Evolutionary conservation across 768 basidiomycete species (phyloP).

Genomic region (Phallus indusiatus): DNA sequence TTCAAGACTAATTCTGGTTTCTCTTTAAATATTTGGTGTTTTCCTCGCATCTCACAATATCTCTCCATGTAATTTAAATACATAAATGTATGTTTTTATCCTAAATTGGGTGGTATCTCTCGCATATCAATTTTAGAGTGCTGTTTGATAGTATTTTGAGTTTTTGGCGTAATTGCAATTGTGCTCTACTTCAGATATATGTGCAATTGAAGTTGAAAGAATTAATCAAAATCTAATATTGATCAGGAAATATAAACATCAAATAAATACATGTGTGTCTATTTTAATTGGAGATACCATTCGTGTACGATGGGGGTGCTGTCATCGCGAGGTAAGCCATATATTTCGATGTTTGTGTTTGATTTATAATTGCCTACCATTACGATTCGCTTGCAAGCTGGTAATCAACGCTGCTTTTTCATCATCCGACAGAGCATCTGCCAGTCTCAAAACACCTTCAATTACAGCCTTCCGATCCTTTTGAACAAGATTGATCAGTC

Average conservation of each 20-base stretch:
- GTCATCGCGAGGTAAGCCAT: not conserved
- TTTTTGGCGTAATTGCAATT: too few relatives aligned
- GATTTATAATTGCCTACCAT: not conserved
- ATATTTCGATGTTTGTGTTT: not conserved
- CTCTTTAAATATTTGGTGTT: too few relatives aligned
- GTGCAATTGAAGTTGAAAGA: too few relatives aligned
- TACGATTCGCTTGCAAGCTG: constrained; percentile 37
- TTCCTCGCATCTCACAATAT: too few relatives aligned
- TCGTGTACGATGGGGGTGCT: constrained; percentile 11
- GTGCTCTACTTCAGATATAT: too few relatives aligned
- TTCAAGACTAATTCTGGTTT: too few relatives aligned
- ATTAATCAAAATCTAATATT: not conserved
- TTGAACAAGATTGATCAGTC: constrained; percentile 56
- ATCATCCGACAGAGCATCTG: constrained; percentile 64
- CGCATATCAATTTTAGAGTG: too few relatives aligned
- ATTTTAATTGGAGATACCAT: not conserved
- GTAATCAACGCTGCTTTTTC: constrained; percentile 54
- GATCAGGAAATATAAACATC: not conserved
- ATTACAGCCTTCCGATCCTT: constrained; percentile 72
- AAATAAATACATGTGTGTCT: not conserved
- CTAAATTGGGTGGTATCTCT: too few relatives aligned
- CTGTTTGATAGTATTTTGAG: too few relatives aligned
- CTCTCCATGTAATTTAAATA: too few relatives aligned
- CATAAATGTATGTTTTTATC: too few relatives aligned
- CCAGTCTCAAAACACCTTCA: constrained; percentile 61